Percentiles rank a stretch among this genome's conserved stretches.
These are phyloP conservation scores for Groenewaldozyma auringiensis DNA, from an alignment of 1,139 yeast species.

Conservation along the genomic window DNA sequence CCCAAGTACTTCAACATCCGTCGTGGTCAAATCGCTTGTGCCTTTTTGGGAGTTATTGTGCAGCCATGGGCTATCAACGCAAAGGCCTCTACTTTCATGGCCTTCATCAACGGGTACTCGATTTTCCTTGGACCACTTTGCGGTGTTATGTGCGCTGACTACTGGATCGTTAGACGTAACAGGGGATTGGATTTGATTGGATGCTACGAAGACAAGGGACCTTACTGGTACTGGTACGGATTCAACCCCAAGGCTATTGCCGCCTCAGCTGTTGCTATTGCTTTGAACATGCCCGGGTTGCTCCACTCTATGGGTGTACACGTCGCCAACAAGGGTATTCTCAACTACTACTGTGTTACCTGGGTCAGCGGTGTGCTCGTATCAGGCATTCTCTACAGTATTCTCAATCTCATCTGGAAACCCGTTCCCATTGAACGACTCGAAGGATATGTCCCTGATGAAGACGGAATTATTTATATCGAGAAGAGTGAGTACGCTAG, in stretches of 20 bases:
- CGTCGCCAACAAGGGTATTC: slow-evolving; percentile 11
- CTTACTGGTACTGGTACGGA: slow-evolving; percentile 12
- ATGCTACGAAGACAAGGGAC: slow-evolving; percentile 10
- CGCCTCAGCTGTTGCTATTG: slow-evolving; percentile 9
- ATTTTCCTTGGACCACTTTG: slow-evolving; percentile 42
- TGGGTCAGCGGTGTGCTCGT: slow-evolving; percentile 56
- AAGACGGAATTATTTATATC: slow-evolving; percentile 6
- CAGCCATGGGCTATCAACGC: slow-evolving; percentile 46
- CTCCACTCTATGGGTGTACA: slow-evolving; percentile 12
- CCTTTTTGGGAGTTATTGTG: slow-evolving; percentile 37
- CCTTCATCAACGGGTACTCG: slow-evolving; percentile 40
- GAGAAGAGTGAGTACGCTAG: slow-evolving; percentile 5
- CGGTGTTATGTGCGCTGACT: slow-evolving; percentile 38
- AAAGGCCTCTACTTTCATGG: slow-evolving; percentile 37
- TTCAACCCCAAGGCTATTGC: slow-evolving; percentile 11
- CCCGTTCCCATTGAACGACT: slow-evolving; percentile 22
- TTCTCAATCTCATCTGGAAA: slow-evolving; percentile 53
- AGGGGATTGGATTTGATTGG: slow-evolving; percentile 8
- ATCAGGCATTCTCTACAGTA: slow-evolving; percentile 57
- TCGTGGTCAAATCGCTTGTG: slow-evolving; percentile 43
- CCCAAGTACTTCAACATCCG: slow-evolving; percentile 44
- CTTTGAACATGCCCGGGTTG: slow-evolving; percentile 12
- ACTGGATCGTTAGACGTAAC: slow-evolving; percentile 30
- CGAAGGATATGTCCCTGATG: slow-evolving; percentile 5
- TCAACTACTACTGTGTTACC: slow-evolving; percentile 12